Evolutionary conservation across 2,329 filamentous ascomycete genomes (phyloP).

Genomic region (Lizonia empirigonia): DNA sequence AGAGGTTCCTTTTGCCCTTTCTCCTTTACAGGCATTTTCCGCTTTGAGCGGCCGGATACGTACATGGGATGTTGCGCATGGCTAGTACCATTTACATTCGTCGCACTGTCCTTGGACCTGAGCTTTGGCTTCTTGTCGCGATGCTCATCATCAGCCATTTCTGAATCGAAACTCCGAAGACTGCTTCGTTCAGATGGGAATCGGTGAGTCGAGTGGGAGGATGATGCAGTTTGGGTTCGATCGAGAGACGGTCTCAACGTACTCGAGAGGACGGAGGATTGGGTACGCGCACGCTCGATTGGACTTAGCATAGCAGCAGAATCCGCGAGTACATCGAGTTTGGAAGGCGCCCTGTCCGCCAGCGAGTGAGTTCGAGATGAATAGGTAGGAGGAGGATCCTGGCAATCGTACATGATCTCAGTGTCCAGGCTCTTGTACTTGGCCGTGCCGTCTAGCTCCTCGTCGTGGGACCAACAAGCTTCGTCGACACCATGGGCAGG

Average conservation of each 20-base stretch:
- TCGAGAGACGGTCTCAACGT: constrained; percentile 15
- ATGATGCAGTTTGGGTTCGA: constrained; percentile 9
- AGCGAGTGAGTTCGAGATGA: constrained; percentile 49
- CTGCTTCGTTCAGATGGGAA: constrained; percentile 46
- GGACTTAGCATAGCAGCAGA: constrained; percentile 46
- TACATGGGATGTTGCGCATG: constrained; percentile 43
- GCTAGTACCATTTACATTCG: constrained; percentile 33
- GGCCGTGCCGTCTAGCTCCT: constrained; percentile 47
- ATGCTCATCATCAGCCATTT: constrained; percentile 48
- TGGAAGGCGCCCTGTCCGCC: constrained; percentile 46
- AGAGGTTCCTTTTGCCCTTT: constrained; percentile 48
- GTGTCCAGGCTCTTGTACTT: constrained; percentile 48
- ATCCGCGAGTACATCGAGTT: constrained; percentile 47
- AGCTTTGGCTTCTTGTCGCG: constrained; percentile 50
- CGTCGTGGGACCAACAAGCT: constrained; percentile 48
- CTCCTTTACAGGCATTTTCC: constrained; percentile 49
- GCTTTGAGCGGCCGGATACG: constrained; percentile 49
- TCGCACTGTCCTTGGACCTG: constrained; percentile 45
- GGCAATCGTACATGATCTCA: constrained; percentile 52
- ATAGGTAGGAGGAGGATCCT: constrained; percentile 51
- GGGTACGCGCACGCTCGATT: constrained; percentile 38
- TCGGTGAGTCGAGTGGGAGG: constrained; percentile 27
- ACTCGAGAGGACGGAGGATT: constrained; percentile 15
- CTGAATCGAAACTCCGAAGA: constrained; percentile 45
- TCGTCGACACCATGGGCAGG: constrained; percentile 41